A percentile compares a stretch with the other conserved stretches of the same genome.
Conservation (phyloP, 108 stramenopile species). For the Aurantiochytrium sp. region DNA sequence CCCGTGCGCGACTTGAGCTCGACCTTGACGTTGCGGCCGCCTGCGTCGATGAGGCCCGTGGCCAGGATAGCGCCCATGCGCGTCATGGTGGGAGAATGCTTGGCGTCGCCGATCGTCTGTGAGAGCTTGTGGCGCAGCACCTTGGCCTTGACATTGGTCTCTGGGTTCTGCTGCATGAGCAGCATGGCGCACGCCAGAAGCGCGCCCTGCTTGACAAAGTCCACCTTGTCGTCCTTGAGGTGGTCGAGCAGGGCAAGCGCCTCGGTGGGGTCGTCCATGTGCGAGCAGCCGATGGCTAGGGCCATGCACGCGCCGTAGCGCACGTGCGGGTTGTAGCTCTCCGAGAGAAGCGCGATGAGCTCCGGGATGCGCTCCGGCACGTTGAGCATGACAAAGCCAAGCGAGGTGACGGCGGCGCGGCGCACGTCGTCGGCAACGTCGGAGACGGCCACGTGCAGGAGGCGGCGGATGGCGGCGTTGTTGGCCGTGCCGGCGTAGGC, state of each 20-base stretch:
- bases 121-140: slow-evolving; percentile 48
- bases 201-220: slow-evolving; percentile 97
- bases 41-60: slow-evolving; percentile 93
- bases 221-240: slow-evolving; percentile 95
- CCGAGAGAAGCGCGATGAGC: slow-evolving; percentile 85
- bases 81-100: slow-evolving; percentile 79
- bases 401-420: slow-evolving; percentile 91
- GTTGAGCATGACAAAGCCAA: slow-evolving; percentile 95
- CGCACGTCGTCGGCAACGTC: slow-evolving; percentile 97
- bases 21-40: slow-evolving; percentile 88
- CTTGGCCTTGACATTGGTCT: slow-evolving; percentile 66
- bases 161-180: slow-evolving; percentile 83
- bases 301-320: slow-evolving; percentile 98
- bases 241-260: slow-evolving; percentile 92
- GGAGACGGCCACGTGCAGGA: slow-evolving; percentile 94
- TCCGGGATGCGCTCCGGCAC: slow-evolving; percentile 86
- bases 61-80: slow-evolving; percentile 92
- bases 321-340: slow-evolving; percentile 98
- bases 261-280: slow-evolving; percentile 76
- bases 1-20: slow-evolving; percentile 79
- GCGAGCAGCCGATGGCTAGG: slow-evolving; percentile 95
- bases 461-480: slow-evolving; percentile 87
- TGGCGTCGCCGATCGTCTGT: slow-evolving; percentile 75
- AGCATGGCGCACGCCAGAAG: slow-evolving; percentile 92
- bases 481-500: slow-evolving; percentile 95